Evolutionary conservation across 2,329 filamentous ascomycete species (phyloP).

Genomic region (Penicillium vulpinum): DNA sequence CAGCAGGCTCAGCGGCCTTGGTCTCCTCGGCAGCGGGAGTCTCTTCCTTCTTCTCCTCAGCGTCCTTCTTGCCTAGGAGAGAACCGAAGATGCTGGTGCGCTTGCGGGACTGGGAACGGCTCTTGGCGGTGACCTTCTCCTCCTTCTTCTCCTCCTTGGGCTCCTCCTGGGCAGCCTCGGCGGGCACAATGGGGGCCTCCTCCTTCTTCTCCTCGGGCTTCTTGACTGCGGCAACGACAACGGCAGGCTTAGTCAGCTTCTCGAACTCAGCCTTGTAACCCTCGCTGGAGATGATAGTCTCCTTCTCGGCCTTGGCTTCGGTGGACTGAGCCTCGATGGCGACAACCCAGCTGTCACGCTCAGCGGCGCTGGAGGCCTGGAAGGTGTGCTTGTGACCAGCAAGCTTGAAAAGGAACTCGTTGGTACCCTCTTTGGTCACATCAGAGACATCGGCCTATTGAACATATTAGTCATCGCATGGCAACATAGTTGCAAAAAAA

Average conservation of each 20-base stretch:
- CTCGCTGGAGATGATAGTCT: conserved; percentile 73
- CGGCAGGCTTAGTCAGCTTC: conserved; percentile 57
- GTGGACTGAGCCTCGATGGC: conserved; percentile 80
- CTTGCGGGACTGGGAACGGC: conserved; percentile 61
- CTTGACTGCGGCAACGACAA: conserved; percentile 32
- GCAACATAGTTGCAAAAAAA: not conserved
- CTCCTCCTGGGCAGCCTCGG: conserved; percentile 34
- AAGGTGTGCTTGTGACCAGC: conserved; percentile 91
- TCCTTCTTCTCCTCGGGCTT: conserved; percentile 26
- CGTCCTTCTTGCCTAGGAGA: conserved; percentile 62
- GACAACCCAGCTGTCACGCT: conserved; percentile 90
- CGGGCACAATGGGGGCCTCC: conserved; percentile 38
- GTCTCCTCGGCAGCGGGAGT: conserved; percentile 45
- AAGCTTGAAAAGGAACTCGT: conserved; percentile 83
- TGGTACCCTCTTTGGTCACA: conserved; percentile 70
- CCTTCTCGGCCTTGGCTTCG: conserved; percentile 60
- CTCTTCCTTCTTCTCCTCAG: conserved; percentile 42
- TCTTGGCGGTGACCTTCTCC: conserved; percentile 57
- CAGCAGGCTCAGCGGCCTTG: conserved; percentile 31
- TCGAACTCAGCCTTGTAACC: conserved; percentile 84
- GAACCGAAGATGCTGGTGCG: conserved; percentile 58
- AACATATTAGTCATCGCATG: conserved; percentile 35
- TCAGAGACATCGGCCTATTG: conserved; percentile 65
- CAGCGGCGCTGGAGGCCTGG: conserved; percentile 71
- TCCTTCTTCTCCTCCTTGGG: conserved; percentile 39